Conservation (phyloP, 176 grass and related monocot genomes). For the Saccharum spontaneum region DNA sequence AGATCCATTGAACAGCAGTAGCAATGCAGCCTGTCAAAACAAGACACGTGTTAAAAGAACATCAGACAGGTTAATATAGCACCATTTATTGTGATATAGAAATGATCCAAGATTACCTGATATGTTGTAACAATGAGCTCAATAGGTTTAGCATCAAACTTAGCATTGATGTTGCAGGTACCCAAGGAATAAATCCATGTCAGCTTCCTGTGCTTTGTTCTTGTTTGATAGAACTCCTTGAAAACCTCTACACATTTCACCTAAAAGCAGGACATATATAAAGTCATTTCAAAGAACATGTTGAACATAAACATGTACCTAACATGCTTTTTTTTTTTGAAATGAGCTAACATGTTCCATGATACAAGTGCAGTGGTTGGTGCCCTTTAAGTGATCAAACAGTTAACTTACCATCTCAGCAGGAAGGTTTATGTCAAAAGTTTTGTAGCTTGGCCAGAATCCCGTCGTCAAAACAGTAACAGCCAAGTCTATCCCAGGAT, state of each 20-base stretch:
- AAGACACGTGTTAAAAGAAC: not conserved
- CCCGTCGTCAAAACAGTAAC: slow-evolving; percentile 94
- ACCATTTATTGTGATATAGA: not conserved
- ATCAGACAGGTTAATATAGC: not conserved
- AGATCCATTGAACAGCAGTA: slow-evolving; percentile 83
- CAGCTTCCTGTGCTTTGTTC: slow-evolving; percentile 92
- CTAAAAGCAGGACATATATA: slow-evolving; percentile 33
- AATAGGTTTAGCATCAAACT: slow-evolving; percentile 77
- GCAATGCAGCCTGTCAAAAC: slow-evolving; percentile 66
- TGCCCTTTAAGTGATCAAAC: not conserved
- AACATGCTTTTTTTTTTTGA: not conserved
- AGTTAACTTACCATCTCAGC: slow-evolving; percentile 77
- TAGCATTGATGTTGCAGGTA: slow-evolving; percentile 82
- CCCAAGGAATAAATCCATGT: slow-evolving; percentile 99
- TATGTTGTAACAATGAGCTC: slow-evolving; percentile 92
- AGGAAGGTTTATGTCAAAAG: slow-evolving; percentile 95
- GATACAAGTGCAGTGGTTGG: not conserved
- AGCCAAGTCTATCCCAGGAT: slow-evolving; percentile 84
- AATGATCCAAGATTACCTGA: slow-evolving; percentile 52
- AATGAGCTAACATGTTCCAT: not conserved
- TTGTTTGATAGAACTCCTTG: slow-evolving; percentile 89
- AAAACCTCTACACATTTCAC: slow-evolving; percentile 96
- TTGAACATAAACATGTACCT: not conserved
- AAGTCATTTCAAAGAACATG: not conserved
- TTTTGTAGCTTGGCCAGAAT: slow-evolving; percentile 99